These are phyloP conservation scores for Calonectria pseudoturangicola DNA, from an alignment of 2,329 filamentous ascomycete genomes.

Conservation along the genomic window DNA sequence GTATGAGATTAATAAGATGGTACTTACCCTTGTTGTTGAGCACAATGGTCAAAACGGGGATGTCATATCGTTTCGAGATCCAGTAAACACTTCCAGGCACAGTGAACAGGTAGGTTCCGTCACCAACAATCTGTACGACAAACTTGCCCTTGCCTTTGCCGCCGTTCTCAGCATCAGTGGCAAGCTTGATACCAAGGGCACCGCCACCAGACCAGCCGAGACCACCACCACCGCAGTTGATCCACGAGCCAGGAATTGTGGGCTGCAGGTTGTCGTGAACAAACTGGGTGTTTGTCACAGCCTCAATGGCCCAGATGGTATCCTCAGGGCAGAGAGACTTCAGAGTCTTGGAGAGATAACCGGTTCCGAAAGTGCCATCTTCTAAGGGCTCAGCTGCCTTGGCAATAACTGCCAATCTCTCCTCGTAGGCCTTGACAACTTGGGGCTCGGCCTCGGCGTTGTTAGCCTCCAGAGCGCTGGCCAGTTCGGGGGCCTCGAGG, in stretches of 20 bases:
- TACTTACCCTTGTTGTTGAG: slow-evolving; percentile 73
- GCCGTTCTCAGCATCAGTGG: slow-evolving; percentile 65
- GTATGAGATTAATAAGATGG: neutral
- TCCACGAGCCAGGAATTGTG: slow-evolving; percentile 81
- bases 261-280: slow-evolving; percentile 83
- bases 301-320: slow-evolving; percentile 86
- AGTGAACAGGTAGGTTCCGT: slow-evolving; percentile 74
- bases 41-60: slow-evolving; percentile 73
- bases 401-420: slow-evolving; percentile 76
- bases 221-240: slow-evolving; percentile 88
- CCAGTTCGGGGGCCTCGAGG: slow-evolving; percentile 69
- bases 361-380: slow-evolving; percentile 71
- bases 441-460: slow-evolving; percentile 59
- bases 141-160: slow-evolving; percentile 66
- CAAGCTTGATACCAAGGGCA: slow-evolving; percentile 85
- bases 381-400: slow-evolving; percentile 73
- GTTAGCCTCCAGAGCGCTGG: slow-evolving; percentile 59
- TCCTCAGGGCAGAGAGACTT: slow-evolving; percentile 61
- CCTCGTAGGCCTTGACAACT: slow-evolving; percentile 74
- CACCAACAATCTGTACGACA: slow-evolving; percentile 74
- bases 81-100: slow-evolving; percentile 74
- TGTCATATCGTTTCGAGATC: slow-evolving; percentile 72
- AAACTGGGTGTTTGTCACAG: slow-evolving; percentile 81
- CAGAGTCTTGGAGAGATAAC: slow-evolving; percentile 59
- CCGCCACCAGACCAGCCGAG: slow-evolving; percentile 88